Evolutionary conservation across 495 filamentous ascomycete species (phyloP).

Genomic region (Cenococcum geophilum): DNA sequence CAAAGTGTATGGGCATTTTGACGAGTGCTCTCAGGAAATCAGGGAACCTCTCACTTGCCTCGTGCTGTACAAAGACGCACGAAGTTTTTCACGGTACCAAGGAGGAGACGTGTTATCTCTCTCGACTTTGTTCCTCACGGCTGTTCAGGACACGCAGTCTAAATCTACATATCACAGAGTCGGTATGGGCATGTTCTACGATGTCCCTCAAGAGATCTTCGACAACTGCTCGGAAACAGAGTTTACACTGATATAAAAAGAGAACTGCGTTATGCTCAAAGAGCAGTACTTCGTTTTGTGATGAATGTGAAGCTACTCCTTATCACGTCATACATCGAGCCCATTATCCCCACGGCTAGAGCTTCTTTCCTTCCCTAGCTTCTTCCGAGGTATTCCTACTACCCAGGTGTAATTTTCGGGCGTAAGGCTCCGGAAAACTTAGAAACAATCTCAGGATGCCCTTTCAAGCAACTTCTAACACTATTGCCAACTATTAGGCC

Average conservation of each 20-base stretch:
- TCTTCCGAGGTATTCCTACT: too few species aligned
- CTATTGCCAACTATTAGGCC: too few species aligned
- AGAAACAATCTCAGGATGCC: too few species aligned
- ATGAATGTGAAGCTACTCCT: too few species aligned
- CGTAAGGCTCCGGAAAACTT: too few species aligned
- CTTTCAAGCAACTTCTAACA: too few species aligned
- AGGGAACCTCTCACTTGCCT: background rate
- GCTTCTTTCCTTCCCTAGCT: too few species aligned
- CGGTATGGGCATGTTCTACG: background rate
- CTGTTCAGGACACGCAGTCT: background rate
- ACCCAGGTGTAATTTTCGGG: too few species aligned
- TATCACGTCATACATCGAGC: too few species aligned
- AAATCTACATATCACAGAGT: background rate
- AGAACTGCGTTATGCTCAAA: too few species aligned
- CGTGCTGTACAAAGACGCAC: background rate
- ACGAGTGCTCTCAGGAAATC: background rate
- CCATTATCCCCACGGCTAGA: too few species aligned
- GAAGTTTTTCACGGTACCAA: background rate
- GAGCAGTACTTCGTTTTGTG: too few species aligned
- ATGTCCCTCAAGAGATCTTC: background rate
- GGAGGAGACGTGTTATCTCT: background rate
- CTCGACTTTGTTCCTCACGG: background rate
- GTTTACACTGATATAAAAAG: background rate
- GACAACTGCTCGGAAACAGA: background rate
- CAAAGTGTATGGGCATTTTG: background rate